Base-by-base conservation (phyloP, 108 stramenopile species). In the Nannochloropsis granulata region DNA sequence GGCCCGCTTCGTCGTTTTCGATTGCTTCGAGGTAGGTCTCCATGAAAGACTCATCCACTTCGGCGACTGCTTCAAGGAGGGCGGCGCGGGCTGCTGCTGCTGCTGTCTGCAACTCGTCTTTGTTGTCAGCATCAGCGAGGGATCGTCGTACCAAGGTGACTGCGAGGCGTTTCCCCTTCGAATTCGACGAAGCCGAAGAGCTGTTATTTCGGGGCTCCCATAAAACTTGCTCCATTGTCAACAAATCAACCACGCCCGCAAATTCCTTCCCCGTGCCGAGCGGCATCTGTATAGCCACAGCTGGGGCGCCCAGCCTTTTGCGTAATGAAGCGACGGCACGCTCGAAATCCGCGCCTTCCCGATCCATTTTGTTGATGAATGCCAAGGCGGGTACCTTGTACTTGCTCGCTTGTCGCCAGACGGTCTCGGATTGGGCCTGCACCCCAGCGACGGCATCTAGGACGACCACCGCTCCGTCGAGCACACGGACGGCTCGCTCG, bases 381-480 rank as follows among this genome's bases (percentile, higher is more conserved):
- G 94, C 95, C 13, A 99, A 81, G 45, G 94, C 92, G 0, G 97
- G 97, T 81, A 98, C 87, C 89, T 94, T 93, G 92, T 99, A 98
- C 16, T 88, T 90, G 16, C 84, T 44, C 21, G 91, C 90, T 45
- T 98, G 98, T 43, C 96, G 90, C 99, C 98, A 98, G 3, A 98
- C 98, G 12, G 98, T 98, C 91, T 98, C 96, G 19, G 95, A 95
- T 88, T 99, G 97, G 8, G 96, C 97, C 86, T 99, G 96, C 0
- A 99, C 99, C 12, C 99, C 99, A 13, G 97, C 96, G 44, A 97
- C 99, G 2, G 95, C 96, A 90, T 99, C 99, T 13, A 98, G 91
- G 1, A 99, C 97, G 42, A 96, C 86, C 0, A 97, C 94, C 13
- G 96, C 97, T 12, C 98, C 98, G 91, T 99, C 99, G 26, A 99